Base-by-base conservation (phyloP, 2,329 filamentous ascomycete species). In the Anthostomella pinea region DNA sequence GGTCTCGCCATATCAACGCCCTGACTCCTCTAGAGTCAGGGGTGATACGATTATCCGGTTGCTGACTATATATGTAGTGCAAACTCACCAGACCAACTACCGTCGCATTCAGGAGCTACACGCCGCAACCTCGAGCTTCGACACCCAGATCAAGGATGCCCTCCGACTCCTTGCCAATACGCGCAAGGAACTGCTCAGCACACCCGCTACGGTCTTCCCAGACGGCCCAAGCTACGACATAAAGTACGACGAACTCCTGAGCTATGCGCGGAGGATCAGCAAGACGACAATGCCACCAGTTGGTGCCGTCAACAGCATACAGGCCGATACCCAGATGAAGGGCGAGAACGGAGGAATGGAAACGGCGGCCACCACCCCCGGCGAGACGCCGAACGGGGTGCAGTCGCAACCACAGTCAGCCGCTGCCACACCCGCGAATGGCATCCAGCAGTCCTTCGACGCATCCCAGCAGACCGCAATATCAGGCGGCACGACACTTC, bases 181-280 rank as follows among this genome's bases (percentile, higher is more conserved):
- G 30, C 83, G 87, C 52, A 81, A 78, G 51, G 85, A 90, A 48
- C 78, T 93, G 25, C 73, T 82, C 26, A 70, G 73, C 17, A 81
- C 80, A 1, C 73, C 77, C 3, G 72, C 75, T 1, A 81, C 79
- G 5, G 66, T 64, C 15, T 76, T 77, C 46, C 70, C 77, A 5
- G 58, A 70, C 6, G 65, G 62, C 4, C 65, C 70, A 2, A 73
- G 68, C 55, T 70, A 75, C 48, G 63, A 70, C 8, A 75, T 93
- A 32, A 75, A 75, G 3, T 87, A 88, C 55, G 73, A 80, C 28
- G 83, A 90, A 49, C 77, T 94, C 0, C 79, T 94, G 15, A 74
- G 71, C 44, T 93, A 87, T 58, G 87, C 87, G 15, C 83, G 83
- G 27, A 81, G 83, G 46, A 93, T 94, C 55, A 85, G 82, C 59